Evolutionary conservation across 2,329 filamentous ascomycete species (phyloP).

Genomic region (Aspergillus fumigatus): DNA sequence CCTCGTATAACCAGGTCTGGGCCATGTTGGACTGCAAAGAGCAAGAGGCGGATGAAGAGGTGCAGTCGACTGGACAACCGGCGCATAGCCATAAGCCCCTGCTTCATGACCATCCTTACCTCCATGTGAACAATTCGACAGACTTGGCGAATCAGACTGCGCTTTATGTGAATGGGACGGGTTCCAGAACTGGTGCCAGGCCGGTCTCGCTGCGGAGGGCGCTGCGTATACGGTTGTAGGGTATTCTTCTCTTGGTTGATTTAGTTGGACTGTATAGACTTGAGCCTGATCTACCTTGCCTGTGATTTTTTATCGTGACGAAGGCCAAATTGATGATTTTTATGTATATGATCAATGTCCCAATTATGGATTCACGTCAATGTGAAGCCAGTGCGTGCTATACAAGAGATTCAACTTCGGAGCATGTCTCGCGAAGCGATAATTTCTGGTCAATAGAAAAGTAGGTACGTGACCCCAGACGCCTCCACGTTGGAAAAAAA

Average conservation of each 20-base stretch:
- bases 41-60: slow-evolving; percentile 2
- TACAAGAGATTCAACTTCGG: neutral
- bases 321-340: neutral
- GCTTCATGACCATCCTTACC: neutral
- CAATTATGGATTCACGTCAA: neutral
- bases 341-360: neutral
- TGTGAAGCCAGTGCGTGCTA: neutral
- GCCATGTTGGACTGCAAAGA: slow-evolving; percentile 25
- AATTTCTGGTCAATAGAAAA: neutral
- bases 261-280: neutral
- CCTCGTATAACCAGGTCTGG: slow-evolving; percentile 27
- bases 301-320: neutral
- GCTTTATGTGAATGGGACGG: neutral
- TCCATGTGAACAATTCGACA: neutral
- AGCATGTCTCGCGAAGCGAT: neutral
- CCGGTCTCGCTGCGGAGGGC: neutral
- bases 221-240: neutral
- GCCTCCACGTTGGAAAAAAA: neutral
- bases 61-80: neutral
- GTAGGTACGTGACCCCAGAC: slow-evolving; percentile 3
- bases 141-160: neutral
- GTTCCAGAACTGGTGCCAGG: neutral
- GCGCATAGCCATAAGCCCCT: neutral
- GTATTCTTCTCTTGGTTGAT: neutral
- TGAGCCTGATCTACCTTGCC: neutral